These are phyloP conservation scores for Coccomyxa sp. DNA, from an alignment of 139 green algal genomes.

Conservation along the genomic window DNA sequence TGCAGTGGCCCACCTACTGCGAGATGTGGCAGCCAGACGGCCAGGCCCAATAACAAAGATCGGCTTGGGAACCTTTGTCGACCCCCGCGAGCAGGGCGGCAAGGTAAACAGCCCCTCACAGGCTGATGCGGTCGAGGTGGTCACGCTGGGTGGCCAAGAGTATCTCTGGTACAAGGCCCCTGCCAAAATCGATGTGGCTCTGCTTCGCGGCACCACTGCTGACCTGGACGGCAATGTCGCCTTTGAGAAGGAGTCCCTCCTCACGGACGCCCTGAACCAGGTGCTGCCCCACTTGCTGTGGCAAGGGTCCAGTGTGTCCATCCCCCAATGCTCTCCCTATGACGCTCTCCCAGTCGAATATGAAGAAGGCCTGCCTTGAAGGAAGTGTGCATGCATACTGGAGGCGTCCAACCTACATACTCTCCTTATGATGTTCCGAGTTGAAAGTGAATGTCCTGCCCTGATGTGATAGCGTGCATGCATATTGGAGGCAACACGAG, in stretches of 20 bases:
- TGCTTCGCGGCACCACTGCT: conserved; percentile 44
- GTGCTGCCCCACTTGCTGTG: not conserved
- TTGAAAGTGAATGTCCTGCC: no score
- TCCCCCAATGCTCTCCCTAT: not conserved
- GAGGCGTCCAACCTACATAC: not conserved
- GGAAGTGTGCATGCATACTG: not conserved
- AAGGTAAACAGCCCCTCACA: conserved; percentile 23
- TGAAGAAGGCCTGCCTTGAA: not conserved
- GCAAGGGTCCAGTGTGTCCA: not conserved
- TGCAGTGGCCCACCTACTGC: conserved; percentile 42
- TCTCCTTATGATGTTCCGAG: no score
- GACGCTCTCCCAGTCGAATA: not conserved
- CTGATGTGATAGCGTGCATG: no score
- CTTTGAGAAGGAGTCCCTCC: conserved; percentile 41
- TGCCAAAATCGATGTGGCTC: conserved; percentile 24
- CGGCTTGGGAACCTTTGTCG: conserved; percentile 48
- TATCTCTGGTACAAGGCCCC: conserved; percentile 39
- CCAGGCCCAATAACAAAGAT: conserved; percentile 28
- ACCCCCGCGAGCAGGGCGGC: conserved; percentile 41
- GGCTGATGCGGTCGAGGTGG: conserved; percentile 13
- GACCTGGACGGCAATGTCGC: conserved; percentile 50
- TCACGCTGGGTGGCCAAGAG: conserved; percentile 26
- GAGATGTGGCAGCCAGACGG: conserved; percentile 35
- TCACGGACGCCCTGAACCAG: conserved; percentile 33
- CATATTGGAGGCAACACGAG: no score